These are phyloP conservation scores for Trichoderma sp. DNA, from an alignment of 2,329 filamentous ascomycete genomes.

Conservation along the genomic window DNA sequence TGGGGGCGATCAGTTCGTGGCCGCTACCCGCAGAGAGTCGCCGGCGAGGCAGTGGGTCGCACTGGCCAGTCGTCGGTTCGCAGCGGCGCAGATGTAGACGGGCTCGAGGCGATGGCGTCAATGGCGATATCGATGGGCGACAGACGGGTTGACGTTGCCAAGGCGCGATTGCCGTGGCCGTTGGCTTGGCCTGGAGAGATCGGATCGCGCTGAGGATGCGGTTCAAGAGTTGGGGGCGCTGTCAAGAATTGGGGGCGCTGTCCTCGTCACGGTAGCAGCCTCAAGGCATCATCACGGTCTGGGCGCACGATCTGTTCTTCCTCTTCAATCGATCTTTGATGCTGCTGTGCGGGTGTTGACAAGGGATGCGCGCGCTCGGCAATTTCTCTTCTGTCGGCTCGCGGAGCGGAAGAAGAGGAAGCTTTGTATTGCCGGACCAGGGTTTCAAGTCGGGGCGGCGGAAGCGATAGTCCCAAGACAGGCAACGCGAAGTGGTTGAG, in stretches of 20 bases:
- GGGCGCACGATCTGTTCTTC: neutral
- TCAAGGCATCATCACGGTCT: conserved; percentile 18
- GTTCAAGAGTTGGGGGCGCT: neutral
- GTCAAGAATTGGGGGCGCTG: conserved; percentile 9
- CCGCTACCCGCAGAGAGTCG: neutral
- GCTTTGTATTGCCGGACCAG: neutral
- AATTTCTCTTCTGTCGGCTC: neutral
- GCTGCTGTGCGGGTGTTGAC: too few relatives aligned
- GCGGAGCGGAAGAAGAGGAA: neutral
- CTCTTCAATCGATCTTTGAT: too few relatives aligned
- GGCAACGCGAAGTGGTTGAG: neutral
- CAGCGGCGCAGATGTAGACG: neutral
- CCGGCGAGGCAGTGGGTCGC: neutral
- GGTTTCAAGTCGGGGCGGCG: neutral
- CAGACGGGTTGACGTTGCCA: neutral
- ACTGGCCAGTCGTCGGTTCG: neutral
- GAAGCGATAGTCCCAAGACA: neutral
- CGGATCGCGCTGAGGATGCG: conserved; percentile 15
- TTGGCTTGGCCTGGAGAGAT: conserved; percentile 2
- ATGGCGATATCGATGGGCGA: conserved; percentile 6
- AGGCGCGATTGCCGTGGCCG: conserved; percentile 16
- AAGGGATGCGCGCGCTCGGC: neutral
- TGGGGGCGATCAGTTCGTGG: neutral
- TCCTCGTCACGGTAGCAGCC: conserved; percentile 14
- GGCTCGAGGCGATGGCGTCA: conserved; percentile 3